phyloP scores from a whole-genome alignment of 495 filamentous ascomycete genomes.

The Aspergillus sclerotioniger region DNA sequence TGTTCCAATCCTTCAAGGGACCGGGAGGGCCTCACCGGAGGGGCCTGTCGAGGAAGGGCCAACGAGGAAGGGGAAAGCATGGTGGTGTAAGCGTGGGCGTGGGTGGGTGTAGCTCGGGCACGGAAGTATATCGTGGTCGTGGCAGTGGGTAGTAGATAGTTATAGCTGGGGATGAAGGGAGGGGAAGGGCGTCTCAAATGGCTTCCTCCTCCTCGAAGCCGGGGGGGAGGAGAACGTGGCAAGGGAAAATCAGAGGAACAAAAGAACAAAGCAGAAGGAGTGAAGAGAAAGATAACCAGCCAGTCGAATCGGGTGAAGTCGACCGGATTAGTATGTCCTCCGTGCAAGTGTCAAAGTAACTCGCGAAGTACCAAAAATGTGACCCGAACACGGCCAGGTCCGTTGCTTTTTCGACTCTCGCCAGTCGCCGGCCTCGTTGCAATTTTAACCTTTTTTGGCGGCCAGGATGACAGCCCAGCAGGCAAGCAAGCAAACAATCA shows the following conservation, averaged over 20 bases:
- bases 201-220: conserved; percentile 3
- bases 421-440: not conserved
- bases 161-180: not conserved
- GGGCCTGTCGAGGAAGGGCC: conserved; percentile 26
- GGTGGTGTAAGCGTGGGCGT: conserved; percentile 5
- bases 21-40: conserved; percentile 37
- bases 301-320: not conserved
- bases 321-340: not conserved
- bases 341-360: not conserved
- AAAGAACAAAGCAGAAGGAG: not conserved
- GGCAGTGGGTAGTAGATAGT: not conserved
- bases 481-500: conserved; percentile 1
- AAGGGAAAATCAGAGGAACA: not conserved
- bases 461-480: conserved; percentile 7
- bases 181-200: not conserved
- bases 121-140: not conserved
- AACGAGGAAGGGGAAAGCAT: conserved; percentile 29
- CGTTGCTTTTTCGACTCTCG: not conserved
- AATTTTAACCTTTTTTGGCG: conserved; percentile 5
- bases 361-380: not conserved
- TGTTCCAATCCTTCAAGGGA: conserved; percentile 46
- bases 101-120: not conserved
- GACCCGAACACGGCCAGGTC: conserved; percentile 1
- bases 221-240: conserved; percentile 3
- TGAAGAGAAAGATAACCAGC: not conserved